Percentiles rank a stretch among this genome's conserved stretches.
phyloP scores from a whole-genome alignment of 352 stramenopile genomes.

The Phytopythium kandeliae region DNA sequence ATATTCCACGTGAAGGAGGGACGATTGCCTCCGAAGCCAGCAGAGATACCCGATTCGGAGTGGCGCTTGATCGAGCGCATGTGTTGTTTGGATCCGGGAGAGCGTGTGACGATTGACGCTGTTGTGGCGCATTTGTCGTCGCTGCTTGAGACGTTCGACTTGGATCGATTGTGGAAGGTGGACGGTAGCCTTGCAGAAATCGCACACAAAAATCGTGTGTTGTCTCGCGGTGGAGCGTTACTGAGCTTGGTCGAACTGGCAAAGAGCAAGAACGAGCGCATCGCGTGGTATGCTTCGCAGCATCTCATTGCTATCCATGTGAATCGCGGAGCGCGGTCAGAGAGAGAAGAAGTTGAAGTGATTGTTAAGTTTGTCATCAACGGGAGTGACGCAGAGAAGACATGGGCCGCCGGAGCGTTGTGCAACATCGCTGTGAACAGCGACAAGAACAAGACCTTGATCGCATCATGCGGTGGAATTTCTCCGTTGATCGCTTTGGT shows the following conservation, averaged over 20 bases:
- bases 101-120: too few relatives aligned
- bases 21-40: too few relatives aligned
- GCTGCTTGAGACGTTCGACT: neutral
- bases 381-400: neutral
- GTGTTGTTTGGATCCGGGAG: too few relatives aligned
- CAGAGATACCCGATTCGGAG: too few relatives aligned
- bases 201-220: neutral
- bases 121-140: constrained; percentile 9
- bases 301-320: neutral
- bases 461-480: neutral
- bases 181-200: neutral
- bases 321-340: neutral
- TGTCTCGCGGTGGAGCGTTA: neutral
- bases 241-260: neutral
- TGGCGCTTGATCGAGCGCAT: too few relatives aligned
- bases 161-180: neutral
- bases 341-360: neutral
- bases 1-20: too few relatives aligned
- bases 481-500: neutral
- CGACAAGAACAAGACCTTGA: neutral
- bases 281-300: neutral
- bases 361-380: neutral
- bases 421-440: neutral
- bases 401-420: neutral
- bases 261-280: neutral